Evolutionary conservation across 148 eudicot species (phyloP), one percentile per base, ranked within the genome.

Genomic region (Vaccinium darrowii): DNA sequence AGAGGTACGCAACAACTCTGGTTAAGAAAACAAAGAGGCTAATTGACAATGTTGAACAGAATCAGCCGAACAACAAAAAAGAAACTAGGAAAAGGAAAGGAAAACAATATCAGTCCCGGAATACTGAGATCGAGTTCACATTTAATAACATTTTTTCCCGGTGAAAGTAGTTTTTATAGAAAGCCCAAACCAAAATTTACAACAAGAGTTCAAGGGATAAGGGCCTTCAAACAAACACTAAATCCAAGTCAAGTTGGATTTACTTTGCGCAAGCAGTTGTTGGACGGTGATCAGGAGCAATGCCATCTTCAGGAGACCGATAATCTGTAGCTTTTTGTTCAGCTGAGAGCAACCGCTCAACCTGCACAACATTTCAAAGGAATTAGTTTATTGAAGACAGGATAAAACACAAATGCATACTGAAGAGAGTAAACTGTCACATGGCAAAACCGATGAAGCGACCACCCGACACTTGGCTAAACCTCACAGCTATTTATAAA

Each of bases 1-100:
- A 95, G 86, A 97, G 98, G 86, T 97, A 94, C 7, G 98, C 96
- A 63, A 97, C 99, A 84, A 93, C 98, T 86, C 98, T 97, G 93
- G 83, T 75, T 51, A 89, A 53, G 21, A 81, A 57, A 76, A 63
- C 21, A 63, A 67, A 85, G 16, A 58, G 18, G 60, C 14, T 19
- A 81, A 84, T 84, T 63, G 50, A 71, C 51, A 15, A 65, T 21
- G 16, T 57, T 80, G 50, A 79, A 23, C 11, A 27, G 67, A 79
- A 56, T 56, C 23, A 50, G 13, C 30, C 43, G 3, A 74, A 30
- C 5, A 58, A 39, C 27, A 67, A 75, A 82, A 73, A 5, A 76
- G 7, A 8, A 25, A 6, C 7, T 39, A 54, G 7, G 1, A 74
- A 39, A 62, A 3, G 1, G 58, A 54, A 47, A 18, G 19, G 51